Conservation (phyloP, 768 basidiomycete species). For the Agaricus sinodeliciosus region DNA sequence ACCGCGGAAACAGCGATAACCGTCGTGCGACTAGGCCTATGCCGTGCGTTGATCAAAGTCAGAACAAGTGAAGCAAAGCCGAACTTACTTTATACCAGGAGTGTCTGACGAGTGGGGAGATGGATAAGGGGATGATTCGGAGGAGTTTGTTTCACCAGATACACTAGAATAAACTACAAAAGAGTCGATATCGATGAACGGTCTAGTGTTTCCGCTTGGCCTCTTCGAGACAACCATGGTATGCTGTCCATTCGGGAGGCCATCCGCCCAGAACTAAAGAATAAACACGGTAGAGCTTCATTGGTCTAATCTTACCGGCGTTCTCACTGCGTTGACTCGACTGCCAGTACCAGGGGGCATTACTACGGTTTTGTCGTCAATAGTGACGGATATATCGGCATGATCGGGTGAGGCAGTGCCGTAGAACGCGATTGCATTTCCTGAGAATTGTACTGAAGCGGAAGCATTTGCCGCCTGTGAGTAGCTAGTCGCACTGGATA, state of each 20-base stretch:
- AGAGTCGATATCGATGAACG: slow-evolving; percentile 39
- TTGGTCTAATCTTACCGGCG: slow-evolving; percentile 14
- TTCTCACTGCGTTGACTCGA: slow-evolving; percentile 16
- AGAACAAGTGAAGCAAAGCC: neutral
- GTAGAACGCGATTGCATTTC: slow-evolving; percentile 48
- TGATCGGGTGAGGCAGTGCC: slow-evolving; percentile 48
- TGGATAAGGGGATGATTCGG: no score
- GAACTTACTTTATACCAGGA: neutral
- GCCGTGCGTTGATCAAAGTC: neutral
- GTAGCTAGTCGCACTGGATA: slow-evolving; percentile 24
- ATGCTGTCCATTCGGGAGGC: slow-evolving; percentile 32
- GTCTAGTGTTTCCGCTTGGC: slow-evolving; percentile 22
- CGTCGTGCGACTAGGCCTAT: neutral
- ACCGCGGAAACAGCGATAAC: neutral
- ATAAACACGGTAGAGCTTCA: neutral
- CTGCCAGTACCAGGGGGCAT: slow-evolving; percentile 31
- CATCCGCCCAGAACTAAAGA: slow-evolving; percentile 35
- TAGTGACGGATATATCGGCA: slow-evolving; percentile 35
- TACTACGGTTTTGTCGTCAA: slow-evolving; percentile 33
- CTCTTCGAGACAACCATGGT: slow-evolving; percentile 27
- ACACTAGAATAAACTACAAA: slow-evolving; percentile 27
- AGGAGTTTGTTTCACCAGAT: no score
- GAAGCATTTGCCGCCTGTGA: slow-evolving; percentile 31
- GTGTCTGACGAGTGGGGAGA: neutral
- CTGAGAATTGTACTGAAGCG: slow-evolving; percentile 37